Evolutionary conservation across 2,329 filamentous ascomycete genomes (phyloP).

Genomic region (Monosporascus sp.): DNA sequence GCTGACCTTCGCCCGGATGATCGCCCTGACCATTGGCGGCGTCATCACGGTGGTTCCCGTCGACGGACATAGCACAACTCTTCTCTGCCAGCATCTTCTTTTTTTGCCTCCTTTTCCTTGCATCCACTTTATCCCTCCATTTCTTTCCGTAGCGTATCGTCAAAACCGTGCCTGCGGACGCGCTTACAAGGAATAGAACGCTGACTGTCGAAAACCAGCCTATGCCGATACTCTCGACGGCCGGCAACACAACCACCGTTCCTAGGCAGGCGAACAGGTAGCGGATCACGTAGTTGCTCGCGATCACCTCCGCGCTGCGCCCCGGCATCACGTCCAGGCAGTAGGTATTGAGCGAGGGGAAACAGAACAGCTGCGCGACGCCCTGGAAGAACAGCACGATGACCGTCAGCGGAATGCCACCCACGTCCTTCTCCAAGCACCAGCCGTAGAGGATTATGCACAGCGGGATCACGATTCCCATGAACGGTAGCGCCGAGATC

Average conservation of each 20-base stretch:
- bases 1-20: not conserved
- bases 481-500: slow-evolving; percentile 52
- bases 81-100: slow-evolving; percentile 38
- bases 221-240: slow-evolving; percentile 67
- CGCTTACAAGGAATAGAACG: slow-evolving; percentile 47
- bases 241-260: slow-evolving; percentile 67
- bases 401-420: slow-evolving; percentile 56
- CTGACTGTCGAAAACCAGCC: slow-evolving; percentile 76
- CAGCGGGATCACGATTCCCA: slow-evolving; percentile 54
- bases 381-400: slow-evolving; percentile 71
- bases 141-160: slow-evolving; percentile 37
- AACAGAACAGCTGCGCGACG: slow-evolving; percentile 69
- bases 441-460: slow-evolving; percentile 61
- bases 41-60: slow-evolving; percentile 1
- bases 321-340: slow-evolving; percentile 77
- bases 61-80: slow-evolving; percentile 31
- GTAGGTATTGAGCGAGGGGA: slow-evolving; percentile 72
- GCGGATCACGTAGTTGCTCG: slow-evolving; percentile 73
- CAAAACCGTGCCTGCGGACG: slow-evolving; percentile 39
- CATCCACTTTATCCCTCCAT: slow-evolving; percentile 34
- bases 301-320: slow-evolving; percentile 66
- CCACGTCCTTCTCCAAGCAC: slow-evolving; percentile 43
- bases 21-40: not conserved
- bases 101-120: slow-evolving; percentile 12
- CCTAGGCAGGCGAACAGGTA: slow-evolving; percentile 70